Conservation (phyloP, 495 filamentous ascomycete species). For the Tuber melanosporum region DNA sequence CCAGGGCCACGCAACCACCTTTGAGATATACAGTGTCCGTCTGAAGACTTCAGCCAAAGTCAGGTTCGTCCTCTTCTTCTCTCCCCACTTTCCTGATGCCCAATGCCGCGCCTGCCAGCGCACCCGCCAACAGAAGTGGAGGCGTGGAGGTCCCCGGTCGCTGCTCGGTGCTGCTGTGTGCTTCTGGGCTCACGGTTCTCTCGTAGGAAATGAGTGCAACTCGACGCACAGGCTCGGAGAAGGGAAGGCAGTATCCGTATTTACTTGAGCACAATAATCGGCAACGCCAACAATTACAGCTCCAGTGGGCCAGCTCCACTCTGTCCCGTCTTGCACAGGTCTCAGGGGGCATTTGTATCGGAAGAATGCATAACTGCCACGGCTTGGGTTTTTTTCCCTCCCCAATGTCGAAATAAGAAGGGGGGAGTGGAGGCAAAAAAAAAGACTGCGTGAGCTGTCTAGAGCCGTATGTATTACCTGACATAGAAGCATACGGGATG, state of each 20-base stretch:
- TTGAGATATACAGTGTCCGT: conserved; percentile 15
- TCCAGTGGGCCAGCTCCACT: not conserved
- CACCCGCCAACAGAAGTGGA: conserved; percentile 34
- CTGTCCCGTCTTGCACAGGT: not conserved
- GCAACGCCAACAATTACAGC: not conserved
- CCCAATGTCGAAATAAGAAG: not conserved
- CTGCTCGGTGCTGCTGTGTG: not conserved
- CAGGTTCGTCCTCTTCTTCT: not conserved
- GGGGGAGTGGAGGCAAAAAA: no score
- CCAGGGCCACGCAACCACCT: not conserved
- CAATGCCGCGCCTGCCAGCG: conserved; percentile 25
- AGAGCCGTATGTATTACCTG: not conserved
- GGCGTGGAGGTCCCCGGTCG: conserved; percentile 10
- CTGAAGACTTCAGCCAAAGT: conserved; percentile 35
- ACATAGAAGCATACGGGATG: not conserved
- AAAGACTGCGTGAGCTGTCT: not conserved
- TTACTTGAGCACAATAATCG: not conserved
- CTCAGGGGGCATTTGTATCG: not conserved
- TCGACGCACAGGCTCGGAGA: conserved; percentile 28
- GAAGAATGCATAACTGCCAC: not conserved
- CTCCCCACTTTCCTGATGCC: not conserved
- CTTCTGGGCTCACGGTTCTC: not conserved
- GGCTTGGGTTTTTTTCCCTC: not conserved
- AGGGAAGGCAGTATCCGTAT: not conserved
- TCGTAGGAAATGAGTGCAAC: conserved; percentile 16